Conservation (phyloP, 176 grass and related monocot genomes). For the Aegilops bicornis region DNA sequence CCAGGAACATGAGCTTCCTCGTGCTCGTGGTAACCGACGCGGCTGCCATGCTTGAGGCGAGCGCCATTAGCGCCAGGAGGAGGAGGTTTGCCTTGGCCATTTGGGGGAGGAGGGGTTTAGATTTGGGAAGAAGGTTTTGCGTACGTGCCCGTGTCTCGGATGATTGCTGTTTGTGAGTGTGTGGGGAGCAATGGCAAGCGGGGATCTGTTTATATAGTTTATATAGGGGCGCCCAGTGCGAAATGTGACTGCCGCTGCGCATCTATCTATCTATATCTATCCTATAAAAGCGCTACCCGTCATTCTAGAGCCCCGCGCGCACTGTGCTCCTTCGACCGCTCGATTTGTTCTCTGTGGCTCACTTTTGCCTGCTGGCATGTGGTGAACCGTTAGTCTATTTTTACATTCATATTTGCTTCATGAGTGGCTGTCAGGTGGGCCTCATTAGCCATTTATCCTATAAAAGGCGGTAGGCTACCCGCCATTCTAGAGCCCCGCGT, state of each 20-base stretch:
- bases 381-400: too few relatives aligned
- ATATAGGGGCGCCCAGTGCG: conserved; percentile 2
- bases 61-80: conserved; percentile 18
- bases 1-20: conserved; percentile 49
- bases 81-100: conserved; percentile 20
- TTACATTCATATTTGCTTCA: too few relatives aligned
- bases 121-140: neutral
- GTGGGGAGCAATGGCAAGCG: neutral
- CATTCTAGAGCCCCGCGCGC: too few relatives aligned
- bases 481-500: too few relatives aligned
- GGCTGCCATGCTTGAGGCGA: conserved; percentile 15
- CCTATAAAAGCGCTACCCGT: too few relatives aligned
- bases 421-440: too few relatives aligned
- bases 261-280: too few relatives aligned
- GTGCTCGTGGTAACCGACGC: conserved; percentile 24
- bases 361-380: too few relatives aligned
- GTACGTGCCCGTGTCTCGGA: neutral
- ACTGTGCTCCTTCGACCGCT: too few relatives aligned
- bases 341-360: too few relatives aligned
- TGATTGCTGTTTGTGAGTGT: neutral
- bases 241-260: neutral
- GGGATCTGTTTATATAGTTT: conserved; percentile 27
- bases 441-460: too few relatives aligned
- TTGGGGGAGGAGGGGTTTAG: neutral
- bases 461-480: too few relatives aligned